Base-by-base conservation (phyloP, 2,329 filamentous ascomycete genomes). In the Botrytis deweyae region DNA sequence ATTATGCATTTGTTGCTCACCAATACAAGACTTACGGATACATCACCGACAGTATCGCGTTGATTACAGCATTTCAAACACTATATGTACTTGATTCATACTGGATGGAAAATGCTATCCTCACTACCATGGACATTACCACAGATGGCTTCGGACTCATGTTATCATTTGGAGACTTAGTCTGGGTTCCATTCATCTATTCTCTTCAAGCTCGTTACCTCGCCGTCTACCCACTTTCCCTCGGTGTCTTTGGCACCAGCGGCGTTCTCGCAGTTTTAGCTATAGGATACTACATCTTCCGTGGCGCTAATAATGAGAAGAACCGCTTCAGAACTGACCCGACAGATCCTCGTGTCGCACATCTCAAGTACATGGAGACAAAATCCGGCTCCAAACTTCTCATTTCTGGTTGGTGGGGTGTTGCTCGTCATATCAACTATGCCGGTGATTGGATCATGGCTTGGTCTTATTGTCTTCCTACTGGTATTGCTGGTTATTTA, bases 131-230 rank as follows among this genome's bases (percentile, higher is more conserved):
- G 84, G 95, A 98, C 81, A 92, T 98, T 77, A 97, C 92, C 70
- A 93, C 91, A 61, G 95, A 98, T 79, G 95, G 95, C 9, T 97
- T 98, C 78, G 95, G 95, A 71, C 94, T 94, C 85, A 98, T 98
- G 95, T 87, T 98, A 49, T 87, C 93, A 2, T 98, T 98, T 81
- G 95, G 94, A 73, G 95, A 98, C 80, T 87, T 98, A 9, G 93
- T 92, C 75, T 98, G 95, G 95, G 88, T 98, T 3, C 95, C 95
- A 0, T 97, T 97, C 82, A 87, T 93, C 74, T 98, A 97, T 86
- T 92, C 90, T 29, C 86, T 93, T 52, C 95, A 97, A 83, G 90
- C 92, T 12, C 90, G 93, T 62, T 98, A 98, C 82, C 89, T 98
- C 9, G 88, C 94, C 1, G 87, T 92, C 18, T 92, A 97, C 82